A percentile compares a stretch with the other conserved stretches of the same genome.
phyloP scores from a whole-genome alignment of 441 rosid genomes.

The Flueggea neowawraea region DNA sequence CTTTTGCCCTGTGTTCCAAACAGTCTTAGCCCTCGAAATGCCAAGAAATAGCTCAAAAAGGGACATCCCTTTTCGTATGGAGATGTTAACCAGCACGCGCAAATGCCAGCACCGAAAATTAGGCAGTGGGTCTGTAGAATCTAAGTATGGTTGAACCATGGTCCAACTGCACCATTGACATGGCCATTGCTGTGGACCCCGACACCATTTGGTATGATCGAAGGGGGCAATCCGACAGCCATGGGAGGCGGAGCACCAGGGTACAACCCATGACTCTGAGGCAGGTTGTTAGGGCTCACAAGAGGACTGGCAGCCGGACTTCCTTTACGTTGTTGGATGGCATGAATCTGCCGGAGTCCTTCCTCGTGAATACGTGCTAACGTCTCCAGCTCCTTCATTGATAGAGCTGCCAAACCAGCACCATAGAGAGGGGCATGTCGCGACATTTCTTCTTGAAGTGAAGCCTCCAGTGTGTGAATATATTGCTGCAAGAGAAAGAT shows the following conservation, averaged over 20 bases:
- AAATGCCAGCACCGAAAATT: background rate
- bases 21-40: slow-evolving; percentile 48
- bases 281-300: slow-evolving; percentile 48
- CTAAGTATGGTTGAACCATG: slow-evolving; percentile 84
- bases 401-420: slow-evolving; percentile 85
- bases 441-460: slow-evolving; percentile 91
- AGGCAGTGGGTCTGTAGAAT: slow-evolving; percentile 19
- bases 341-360: slow-evolving; percentile 88
- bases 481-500: slow-evolving; percentile 62
- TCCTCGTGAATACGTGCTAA: slow-evolving; percentile 91
- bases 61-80: slow-evolving; percentile 20
- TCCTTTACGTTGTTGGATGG: slow-evolving; percentile 75
- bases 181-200: slow-evolving; percentile 76
- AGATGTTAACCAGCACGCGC: slow-evolving; percentile 18
- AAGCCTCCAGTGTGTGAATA: slow-evolving; percentile 71
- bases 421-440: slow-evolving; percentile 98
- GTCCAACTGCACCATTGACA: slow-evolving; percentile 74
- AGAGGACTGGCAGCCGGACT: slow-evolving; percentile 78
- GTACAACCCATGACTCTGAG: slow-evolving; percentile 72
- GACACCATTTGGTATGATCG: slow-evolving; percentile 70
- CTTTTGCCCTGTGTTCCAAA: slow-evolving; percentile 17
- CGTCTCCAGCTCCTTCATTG: slow-evolving; percentile 91
- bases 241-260: slow-evolving; percentile 62
- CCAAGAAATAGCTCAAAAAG: slow-evolving; percentile 31
- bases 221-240: slow-evolving; percentile 79